These are phyloP conservation scores for Colletotrichum spaethianum DNA, from an alignment of 2,329 filamentous ascomycete genomes.

Conservation along the genomic window DNA sequence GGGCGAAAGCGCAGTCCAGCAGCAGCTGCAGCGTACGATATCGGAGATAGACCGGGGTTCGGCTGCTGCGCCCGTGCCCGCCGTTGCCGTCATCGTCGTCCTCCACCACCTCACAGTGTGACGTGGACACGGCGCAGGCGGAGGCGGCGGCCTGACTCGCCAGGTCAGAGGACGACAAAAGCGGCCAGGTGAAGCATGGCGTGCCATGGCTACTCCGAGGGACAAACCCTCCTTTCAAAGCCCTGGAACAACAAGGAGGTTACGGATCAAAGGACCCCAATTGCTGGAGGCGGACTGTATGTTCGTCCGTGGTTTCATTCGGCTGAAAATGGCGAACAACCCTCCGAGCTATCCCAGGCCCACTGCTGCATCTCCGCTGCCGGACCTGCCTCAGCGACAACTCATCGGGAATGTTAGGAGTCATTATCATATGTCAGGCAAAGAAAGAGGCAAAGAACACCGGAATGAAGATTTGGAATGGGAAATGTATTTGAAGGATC, in stretches of 20 bases:
- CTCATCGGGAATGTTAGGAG: not conserved
- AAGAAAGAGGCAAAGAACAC: not conserved
- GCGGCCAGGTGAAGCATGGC: constrained; percentile 33
- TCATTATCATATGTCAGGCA: not conserved
- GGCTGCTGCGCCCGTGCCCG: constrained; percentile 12
- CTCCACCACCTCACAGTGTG: constrained; percentile 1
- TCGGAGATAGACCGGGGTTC: constrained; percentile 42
- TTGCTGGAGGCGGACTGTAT: not conserved
- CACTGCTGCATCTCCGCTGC: constrained; percentile 20
- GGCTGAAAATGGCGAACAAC: constrained; percentile 27
- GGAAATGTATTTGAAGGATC: not conserved
- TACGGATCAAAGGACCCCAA: constrained; percentile 1
- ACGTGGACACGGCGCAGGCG: constrained; percentile 22
- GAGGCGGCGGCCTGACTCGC: constrained; percentile 32
- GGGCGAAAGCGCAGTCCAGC: not conserved
- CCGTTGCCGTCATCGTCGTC: constrained; percentile 30
- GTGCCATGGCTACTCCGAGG: constrained; percentile 11
- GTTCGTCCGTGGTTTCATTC: constrained; percentile 32
- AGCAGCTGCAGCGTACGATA: constrained; percentile 37
- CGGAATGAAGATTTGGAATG: not conserved
- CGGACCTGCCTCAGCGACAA: not conserved
- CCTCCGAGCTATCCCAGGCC: constrained; percentile 3
- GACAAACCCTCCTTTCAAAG: not conserved
- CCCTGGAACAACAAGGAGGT: constrained; percentile 29
- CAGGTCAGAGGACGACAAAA: constrained; percentile 30